Base-by-base conservation (phyloP, 164 flowering plant genomes). In the Vitis rupestris region DNA sequence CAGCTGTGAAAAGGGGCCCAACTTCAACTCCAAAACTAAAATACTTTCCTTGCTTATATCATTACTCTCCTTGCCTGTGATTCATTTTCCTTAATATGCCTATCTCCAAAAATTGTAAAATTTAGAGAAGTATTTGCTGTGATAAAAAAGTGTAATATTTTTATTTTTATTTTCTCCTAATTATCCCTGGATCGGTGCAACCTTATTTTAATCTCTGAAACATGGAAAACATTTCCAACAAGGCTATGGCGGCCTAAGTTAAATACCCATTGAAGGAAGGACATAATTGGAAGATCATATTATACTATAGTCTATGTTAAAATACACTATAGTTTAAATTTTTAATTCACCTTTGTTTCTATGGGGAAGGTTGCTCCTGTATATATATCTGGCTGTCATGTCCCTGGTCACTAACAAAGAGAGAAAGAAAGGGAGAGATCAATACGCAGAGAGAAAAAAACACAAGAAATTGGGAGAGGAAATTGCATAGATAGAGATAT, bases 401-500 rank as follows among this genome's bases (percentile, higher is more conserved):
- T 37, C 44, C 44, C 4, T 37, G 44, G 7, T 37, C 44, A 37
- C 44, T 37, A 37, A 37, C 44, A 64, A 53, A 1, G 44, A 37
- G 44, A 37, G 4, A 37, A 2, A 37, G 44, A 37, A 37, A 37
- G 44, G 44, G 7, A 37, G 7, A n/a, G 37, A 69, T 17, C 56
- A 61, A 58, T n/a, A 50, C 65, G 13, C 30, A 47, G 19, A 61
- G 54, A 10, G 12, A 13, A 12, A 59, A 6, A 37, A 37, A 37
- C 27, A 23, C 27, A 37, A 37, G 44, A 37, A 37, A 31, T 31
- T 31, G 48, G 52, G 65, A 50, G 16, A 51, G 76, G 50, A 60
- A 55, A 54, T 19, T 30, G 1, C 9, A 47, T 17, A 0, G 27
- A 17, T 9, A 72, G 16, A 8, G 7, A 64, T 10, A 91, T 94